A percentile compares a stretch with the other conserved stretches of the same genome.
Evolutionary conservation across 2,329 filamentous ascomycete species (phyloP).

Genomic region (Didymellaceae sp.): DNA sequence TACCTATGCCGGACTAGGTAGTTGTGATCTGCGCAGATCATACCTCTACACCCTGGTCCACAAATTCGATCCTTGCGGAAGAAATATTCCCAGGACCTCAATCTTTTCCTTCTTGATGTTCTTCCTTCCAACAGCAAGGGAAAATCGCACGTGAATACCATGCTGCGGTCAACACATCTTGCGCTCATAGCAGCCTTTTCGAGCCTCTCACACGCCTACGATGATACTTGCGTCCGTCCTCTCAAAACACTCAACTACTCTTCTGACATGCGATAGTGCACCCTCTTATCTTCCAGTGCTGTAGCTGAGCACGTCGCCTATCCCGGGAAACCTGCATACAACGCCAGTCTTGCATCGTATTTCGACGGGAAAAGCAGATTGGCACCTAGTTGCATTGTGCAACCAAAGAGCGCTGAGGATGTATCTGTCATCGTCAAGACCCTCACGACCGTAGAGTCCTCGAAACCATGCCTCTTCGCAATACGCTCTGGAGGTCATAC

Average conservation of each 20-base stretch:
- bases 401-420: constrained; percentile 21
- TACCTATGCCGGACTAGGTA: too few relatives aligned
- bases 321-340: constrained; percentile 17
- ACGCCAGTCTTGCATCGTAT: constrained; percentile 20
- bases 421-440: constrained; percentile 22
- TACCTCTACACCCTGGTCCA: too few relatives aligned
- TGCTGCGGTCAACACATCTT: too few relatives aligned
- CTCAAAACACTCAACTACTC: background rate
- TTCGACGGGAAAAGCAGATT: constrained; percentile 22
- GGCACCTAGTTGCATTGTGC: constrained; percentile 27
- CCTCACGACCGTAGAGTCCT: constrained; percentile 5
- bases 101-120: too few relatives aligned
- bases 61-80: too few relatives aligned
- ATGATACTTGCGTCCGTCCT: constrained; percentile 6
- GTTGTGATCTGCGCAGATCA: too few relatives aligned
- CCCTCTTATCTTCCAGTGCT: constrained; percentile 8
- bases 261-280: constrained; percentile 19
- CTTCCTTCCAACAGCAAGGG: too few relatives aligned
- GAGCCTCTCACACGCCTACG: too few relatives aligned
- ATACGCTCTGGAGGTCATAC: constrained; percentile 27
- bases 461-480: constrained; percentile 18
- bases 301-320: constrained; percentile 11
- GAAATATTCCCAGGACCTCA: too few relatives aligned
- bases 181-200: too few relatives aligned
- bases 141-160: too few relatives aligned